Conservation (phyloP, 495 filamentous ascomycete genomes). For the Aspergillus leporis region DNA sequence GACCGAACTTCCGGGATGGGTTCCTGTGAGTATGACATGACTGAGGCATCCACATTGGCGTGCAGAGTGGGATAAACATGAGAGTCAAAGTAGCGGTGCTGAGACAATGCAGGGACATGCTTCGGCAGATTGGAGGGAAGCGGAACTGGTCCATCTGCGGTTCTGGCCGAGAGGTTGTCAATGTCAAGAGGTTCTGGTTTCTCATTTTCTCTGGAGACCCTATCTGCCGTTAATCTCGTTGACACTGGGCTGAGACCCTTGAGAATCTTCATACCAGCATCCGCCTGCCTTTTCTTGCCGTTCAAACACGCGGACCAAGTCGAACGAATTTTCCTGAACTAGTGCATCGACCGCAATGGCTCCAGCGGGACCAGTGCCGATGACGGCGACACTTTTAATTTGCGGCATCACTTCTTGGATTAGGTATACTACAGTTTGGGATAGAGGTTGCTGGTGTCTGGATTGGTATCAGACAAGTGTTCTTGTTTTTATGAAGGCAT, state of each 20-base stretch:
- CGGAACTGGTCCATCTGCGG: conserved; percentile 47
- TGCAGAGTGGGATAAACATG: conserved; percentile 41
- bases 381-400: conserved; percentile 56
- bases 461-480: background rate
- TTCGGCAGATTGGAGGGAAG: conserved; percentile 49
- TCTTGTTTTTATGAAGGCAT: background rate
- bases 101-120: conserved; percentile 38
- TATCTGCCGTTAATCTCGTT: conserved; percentile 4
- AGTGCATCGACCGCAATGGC: conserved; percentile 61
- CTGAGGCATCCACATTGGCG: conserved; percentile 41
- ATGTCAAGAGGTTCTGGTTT: conserved; percentile 38
- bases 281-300: conserved; percentile 57
- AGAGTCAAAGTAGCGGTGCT: conserved; percentile 51
- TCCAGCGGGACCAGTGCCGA: conserved; percentile 59
- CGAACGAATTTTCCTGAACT: conserved; percentile 55
- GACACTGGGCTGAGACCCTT: background rate
- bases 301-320: conserved; percentile 60
- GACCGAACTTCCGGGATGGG: conserved; percentile 35
- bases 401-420: conserved; percentile 17
- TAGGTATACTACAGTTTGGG: background rate
- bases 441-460: background rate
- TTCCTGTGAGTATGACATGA: conserved; percentile 45
- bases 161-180: conserved; percentile 41
- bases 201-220: conserved; percentile 44
- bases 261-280: conserved; percentile 48